phyloP scores from a whole-genome alignment of 331 rosid species.

The Quercus tomentella region DNA sequence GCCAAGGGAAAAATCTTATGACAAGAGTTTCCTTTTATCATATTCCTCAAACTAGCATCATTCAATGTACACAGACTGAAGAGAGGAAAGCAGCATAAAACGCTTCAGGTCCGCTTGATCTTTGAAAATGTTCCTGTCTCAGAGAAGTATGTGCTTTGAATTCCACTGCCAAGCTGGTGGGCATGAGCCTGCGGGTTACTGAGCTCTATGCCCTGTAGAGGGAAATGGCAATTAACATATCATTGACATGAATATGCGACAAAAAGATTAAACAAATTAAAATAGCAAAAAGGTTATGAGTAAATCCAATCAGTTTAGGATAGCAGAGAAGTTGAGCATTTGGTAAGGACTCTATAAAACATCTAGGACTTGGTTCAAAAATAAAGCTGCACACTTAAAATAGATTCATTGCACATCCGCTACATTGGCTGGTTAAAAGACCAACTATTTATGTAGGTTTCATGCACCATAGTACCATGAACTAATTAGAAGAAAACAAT shows the following conservation, averaged over 20 bases:
- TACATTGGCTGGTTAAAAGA: no score
- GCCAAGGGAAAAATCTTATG: background rate
- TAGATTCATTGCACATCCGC: no score
- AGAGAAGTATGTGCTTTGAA: slow-evolving; percentile 92
- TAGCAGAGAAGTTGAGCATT: background rate
- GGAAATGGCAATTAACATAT: background rate
- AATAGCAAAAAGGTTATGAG: background rate
- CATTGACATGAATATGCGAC: background rate
- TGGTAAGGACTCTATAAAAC: background rate
- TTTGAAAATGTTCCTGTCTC: slow-evolving; percentile 95
- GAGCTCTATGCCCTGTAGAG: slow-evolving; percentile 84
- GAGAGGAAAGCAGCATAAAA: background rate
- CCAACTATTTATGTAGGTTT: background rate
- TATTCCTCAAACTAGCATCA: background rate
- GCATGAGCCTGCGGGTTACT: slow-evolving; percentile 94
- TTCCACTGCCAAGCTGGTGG: slow-evolving; percentile 92
- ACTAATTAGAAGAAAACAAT: background rate
- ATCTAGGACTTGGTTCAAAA: background rate
- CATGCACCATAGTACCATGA: background rate
- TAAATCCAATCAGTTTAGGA: background rate
- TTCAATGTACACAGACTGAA: background rate
- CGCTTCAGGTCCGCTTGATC: slow-evolving; percentile 66
- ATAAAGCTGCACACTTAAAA: background rate
- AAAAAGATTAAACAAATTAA: background rate
- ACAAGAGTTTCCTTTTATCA: background rate